phyloP scores from a whole-genome alignment of 208 protist genomes.

The Leishmania major region DNA sequence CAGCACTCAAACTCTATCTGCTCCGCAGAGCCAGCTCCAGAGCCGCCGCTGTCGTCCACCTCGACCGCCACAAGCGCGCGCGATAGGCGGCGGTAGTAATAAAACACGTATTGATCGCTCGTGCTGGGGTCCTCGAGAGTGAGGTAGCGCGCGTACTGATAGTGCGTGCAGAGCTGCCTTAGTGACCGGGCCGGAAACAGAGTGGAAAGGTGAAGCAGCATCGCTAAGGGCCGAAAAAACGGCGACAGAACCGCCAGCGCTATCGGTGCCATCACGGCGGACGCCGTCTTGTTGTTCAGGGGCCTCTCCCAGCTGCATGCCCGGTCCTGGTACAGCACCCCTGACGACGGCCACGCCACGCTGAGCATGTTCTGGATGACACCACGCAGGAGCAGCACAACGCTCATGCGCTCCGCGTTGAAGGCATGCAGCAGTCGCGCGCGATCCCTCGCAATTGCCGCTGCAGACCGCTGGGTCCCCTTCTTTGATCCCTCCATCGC shows the following conservation, averaged over 20 bases:
- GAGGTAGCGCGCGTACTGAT: constrained; percentile 53
- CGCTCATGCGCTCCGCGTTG: constrained; percentile 57
- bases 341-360: constrained; percentile 82
- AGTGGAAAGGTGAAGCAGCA: constrained; percentile 67
- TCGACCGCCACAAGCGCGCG: constrained; percentile 19
- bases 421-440: constrained; percentile 40
- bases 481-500: constrained; percentile 1
- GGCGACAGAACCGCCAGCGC: constrained; percentile 54
- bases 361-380: constrained; percentile 64
- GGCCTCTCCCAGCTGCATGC: constrained; percentile 21
- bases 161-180: constrained; percentile 53
- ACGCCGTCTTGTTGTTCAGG: constrained; percentile 24
- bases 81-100: constrained; percentile 58
- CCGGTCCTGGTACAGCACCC: constrained; percentile 64
- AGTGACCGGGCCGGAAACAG: constrained; percentile 63
- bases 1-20: constrained; percentile 35
- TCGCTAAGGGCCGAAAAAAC: constrained; percentile 59
- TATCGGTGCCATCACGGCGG: constrained; percentile 33
- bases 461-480: not conserved
- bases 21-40: constrained; percentile 16
- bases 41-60: constrained; percentile 16
- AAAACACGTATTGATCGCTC: constrained; percentile 51
- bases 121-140: constrained; percentile 40
- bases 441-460: constrained; percentile 17
- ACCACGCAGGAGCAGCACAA: constrained; percentile 56